Evolutionary conservation across 768 basidiomycete species (phyloP).

Genomic region (Rickenella mellea): DNA sequence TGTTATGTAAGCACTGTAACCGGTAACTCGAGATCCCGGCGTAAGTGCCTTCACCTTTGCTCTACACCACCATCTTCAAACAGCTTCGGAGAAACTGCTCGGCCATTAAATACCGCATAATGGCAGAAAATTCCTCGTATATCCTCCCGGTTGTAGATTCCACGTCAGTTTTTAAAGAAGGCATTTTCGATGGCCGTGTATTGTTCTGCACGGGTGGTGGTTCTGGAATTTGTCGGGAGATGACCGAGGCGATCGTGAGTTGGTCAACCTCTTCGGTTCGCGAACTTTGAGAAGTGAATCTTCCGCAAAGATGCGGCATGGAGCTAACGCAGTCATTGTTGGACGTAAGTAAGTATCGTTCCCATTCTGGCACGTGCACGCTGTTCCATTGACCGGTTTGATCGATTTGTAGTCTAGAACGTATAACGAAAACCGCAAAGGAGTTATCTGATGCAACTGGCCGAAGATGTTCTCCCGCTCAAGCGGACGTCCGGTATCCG

Average conservation of each 20-base stretch:
- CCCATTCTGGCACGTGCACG: background rate
- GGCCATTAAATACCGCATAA: too few species aligned
- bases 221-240: slow-evolving; percentile 85
- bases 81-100: too few species aligned
- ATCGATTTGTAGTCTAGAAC: slow-evolving; percentile 45
- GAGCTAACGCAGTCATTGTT: slow-evolving; percentile 72
- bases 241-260: slow-evolving; percentile 76
- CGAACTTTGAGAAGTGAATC: background rate
- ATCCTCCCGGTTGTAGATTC: slow-evolving; percentile 43
- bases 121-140: too few species aligned
- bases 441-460: slow-evolving; percentile 68
- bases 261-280: slow-evolving; percentile 3
- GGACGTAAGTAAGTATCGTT: slow-evolving; percentile 65
- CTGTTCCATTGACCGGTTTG: background rate
- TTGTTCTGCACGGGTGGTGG: slow-evolving; percentile 88
- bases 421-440: slow-evolving; percentile 57
- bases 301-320: slow-evolving; percentile 62
- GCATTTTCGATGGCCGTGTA: slow-evolving; percentile 87
- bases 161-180: slow-evolving; percentile 57
- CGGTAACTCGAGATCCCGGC: background rate
- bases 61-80: too few species aligned
- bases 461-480: slow-evolving; percentile 54
- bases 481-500: slow-evolving; percentile 79
- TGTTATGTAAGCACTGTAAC: slow-evolving; percentile 5
- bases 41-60: slow-evolving; percentile 32